These are phyloP conservation scores for Hymenotorrendiella dingleyae DNA, from an alignment of 2,329 filamentous ascomycete species.

Conservation along the genomic window DNA sequence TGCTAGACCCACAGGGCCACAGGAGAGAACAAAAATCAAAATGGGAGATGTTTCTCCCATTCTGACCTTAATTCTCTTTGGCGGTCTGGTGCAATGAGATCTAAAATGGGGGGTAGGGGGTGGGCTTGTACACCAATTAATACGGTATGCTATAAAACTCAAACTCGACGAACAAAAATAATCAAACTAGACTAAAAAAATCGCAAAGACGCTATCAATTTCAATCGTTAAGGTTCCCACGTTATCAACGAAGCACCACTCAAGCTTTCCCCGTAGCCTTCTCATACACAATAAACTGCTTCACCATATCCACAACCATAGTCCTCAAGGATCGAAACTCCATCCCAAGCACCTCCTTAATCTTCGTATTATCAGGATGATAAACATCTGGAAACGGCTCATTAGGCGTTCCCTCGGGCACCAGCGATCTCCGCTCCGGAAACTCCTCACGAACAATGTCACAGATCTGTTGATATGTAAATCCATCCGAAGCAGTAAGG, in stretches of 20 bases:
- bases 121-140: too few relatives aligned
- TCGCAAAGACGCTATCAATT: too few relatives aligned
- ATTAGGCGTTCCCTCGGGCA: constrained; percentile 35
- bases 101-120: too few relatives aligned
- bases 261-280: constrained; percentile 13
- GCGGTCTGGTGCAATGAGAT: too few relatives aligned
- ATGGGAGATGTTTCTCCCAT: too few relatives aligned
- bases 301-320: constrained; percentile 21
- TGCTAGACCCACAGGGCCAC: too few relatives aligned
- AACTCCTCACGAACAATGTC: constrained; percentile 49
- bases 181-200: too few relatives aligned
- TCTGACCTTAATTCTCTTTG: too few relatives aligned
- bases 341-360: constrained; percentile 20
- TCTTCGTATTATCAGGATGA: constrained; percentile 20
- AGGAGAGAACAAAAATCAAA: too few relatives aligned
- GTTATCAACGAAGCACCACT: not conserved
- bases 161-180: too few relatives aligned
- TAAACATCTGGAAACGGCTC: constrained; percentile 16
- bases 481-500: constrained; percentile 52
- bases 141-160: too few relatives aligned
- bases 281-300: constrained; percentile 20
- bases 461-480: constrained; percentile 52
- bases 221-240: too few relatives aligned
- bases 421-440: constrained; percentile 41
- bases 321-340: constrained; percentile 19